These are phyloP conservation scores for Alternaria atra DNA, from an alignment of 2,329 filamentous ascomycete species.

Conservation along the genomic window DNA sequence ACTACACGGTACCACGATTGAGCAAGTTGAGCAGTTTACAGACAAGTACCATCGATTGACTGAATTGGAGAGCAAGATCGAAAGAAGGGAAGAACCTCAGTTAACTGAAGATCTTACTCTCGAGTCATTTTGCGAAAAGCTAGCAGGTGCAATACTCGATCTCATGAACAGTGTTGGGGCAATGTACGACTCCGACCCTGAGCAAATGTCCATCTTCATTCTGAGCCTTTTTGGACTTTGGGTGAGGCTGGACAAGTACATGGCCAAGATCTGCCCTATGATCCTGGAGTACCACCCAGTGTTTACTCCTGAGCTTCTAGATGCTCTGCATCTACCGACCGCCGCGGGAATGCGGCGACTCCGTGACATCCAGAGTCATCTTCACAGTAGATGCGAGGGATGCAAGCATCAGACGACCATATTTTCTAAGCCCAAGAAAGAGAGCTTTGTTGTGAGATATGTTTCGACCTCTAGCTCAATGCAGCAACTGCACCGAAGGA, in stretches of 20 bases:
- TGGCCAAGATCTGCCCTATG: constrained; percentile 55
- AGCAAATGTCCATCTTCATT: constrained; percentile 62
- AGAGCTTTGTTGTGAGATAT: constrained; percentile 58
- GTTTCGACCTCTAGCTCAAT: constrained; percentile 41
- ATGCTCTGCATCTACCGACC: no score
- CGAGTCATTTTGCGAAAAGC: no score
- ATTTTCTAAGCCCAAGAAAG: constrained; percentile 51
- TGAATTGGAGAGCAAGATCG: no score
- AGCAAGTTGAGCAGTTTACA: constrained; percentile 25
- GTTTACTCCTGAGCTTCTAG: constrained; percentile 60
- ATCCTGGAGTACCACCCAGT: constrained; percentile 61
- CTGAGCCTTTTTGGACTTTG: constrained; percentile 65
- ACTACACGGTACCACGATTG: constrained; percentile 15
- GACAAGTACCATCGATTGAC: constrained; percentile 33
- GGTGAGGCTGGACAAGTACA: constrained; percentile 62
- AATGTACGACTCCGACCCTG: constrained; percentile 56
- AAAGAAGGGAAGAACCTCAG: no score
- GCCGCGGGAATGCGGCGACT: no score
- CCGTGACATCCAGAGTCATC: no score
- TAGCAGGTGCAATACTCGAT: no score
- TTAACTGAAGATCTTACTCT: no score
- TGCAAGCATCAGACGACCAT: no score
- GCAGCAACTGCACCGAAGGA: constrained; percentile 37
- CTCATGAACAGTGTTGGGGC: no score
- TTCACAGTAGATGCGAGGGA: no score